Base-by-base conservation (phyloP, 164 flowering plant species). In the Hamamelis virginiana region DNA sequence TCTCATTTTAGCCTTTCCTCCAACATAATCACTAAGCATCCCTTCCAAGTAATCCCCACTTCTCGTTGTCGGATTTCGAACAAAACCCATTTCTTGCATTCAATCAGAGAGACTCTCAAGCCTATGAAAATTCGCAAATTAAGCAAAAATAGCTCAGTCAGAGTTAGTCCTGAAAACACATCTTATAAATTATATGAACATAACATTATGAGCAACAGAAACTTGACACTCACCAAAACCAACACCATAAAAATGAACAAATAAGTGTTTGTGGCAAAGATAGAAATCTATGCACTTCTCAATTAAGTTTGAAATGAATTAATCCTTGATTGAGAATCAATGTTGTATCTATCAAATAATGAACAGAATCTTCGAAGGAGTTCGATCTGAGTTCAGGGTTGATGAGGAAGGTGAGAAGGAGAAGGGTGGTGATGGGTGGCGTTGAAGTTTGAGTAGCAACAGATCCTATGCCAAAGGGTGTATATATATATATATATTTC, bases 31-130 rank as follows among this genome's bases (percentile, higher is more conserved):
- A 52, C 53, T 81, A 1, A 91, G 64, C 89, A 91, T 85, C 43
- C 98, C 96, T 73, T 91, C 97, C 72, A 91, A 61, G 74, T 76
- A 84, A 10, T 91, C 94, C 51, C 89, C 89, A 69, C 87, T 94
- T 76, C 82, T 81, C 80, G 64, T 51, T 11, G 43, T 76, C 0
- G 82, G 68, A 43, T 67, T 75, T 25, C 87, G 76, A 50, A 71
- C 64, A 9, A 86, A 71, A 41, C 86, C 89, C 94, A 89, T 88
- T 50, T 52, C 44, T 33, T 22, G 48, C 25, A 78, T 14, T 69
- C 44, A 12, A 22, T 18, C 14, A 75, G 47, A 56, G 14, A 45
- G 58, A 13, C 21, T 18, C 26, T 14, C 41, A 45, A 60, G 65
- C 72, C 81, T 78, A 33, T 75, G 72, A 66, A 55, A 44, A 48